phyloP scores from a whole-genome alignment of 2,329 filamentous ascomycete genomes.

The Fusarium clavum region DNA sequence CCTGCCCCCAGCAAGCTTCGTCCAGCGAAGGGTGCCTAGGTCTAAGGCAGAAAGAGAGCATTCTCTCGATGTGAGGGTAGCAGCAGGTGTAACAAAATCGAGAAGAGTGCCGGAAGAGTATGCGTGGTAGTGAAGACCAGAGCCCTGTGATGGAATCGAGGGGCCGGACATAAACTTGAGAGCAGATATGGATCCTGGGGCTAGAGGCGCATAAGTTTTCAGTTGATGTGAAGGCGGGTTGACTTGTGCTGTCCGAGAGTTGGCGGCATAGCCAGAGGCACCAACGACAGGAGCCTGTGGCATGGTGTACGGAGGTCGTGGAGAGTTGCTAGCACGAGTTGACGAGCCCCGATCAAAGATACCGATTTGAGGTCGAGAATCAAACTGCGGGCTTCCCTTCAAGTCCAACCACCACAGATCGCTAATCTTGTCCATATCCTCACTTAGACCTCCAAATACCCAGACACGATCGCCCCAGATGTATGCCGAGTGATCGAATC shows the following conservation, averaged over 20 bases:
- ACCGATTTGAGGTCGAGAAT: slow-evolving; percentile 71
- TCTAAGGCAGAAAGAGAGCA: slow-evolving; percentile 93
- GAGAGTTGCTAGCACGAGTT: slow-evolving; percentile 60
- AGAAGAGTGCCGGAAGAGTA: slow-evolving; percentile 93
- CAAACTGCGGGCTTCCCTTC: slow-evolving; percentile 88
- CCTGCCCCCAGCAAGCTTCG: slow-evolving; percentile 91
- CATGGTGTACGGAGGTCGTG: slow-evolving; percentile 64
- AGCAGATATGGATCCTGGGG: slow-evolving; percentile 89
- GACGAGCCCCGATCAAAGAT: slow-evolving; percentile 61
- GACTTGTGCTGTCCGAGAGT: slow-evolving; percentile 74
- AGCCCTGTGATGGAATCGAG: slow-evolving; percentile 86
- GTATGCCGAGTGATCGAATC: slow-evolving; percentile 95
- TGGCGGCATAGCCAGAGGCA: slow-evolving; percentile 73
- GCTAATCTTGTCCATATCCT: slow-evolving; percentile 96
- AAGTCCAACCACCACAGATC: slow-evolving; percentile 98
- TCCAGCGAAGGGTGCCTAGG: slow-evolving; percentile 88
- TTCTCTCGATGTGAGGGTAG: slow-evolving; percentile 85
- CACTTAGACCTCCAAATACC: slow-evolving; percentile 95
- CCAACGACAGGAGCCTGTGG: slow-evolving; percentile 64
- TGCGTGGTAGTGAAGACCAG: slow-evolving; percentile 94
- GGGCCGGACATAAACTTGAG: slow-evolving; percentile 86
- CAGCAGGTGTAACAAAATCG: slow-evolving; percentile 93
- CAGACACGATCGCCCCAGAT: slow-evolving; percentile 92
- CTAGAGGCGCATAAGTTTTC: slow-evolving; percentile 81
- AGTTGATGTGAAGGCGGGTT: slow-evolving; percentile 74